Base-by-base conservation (phyloP, 1,139 yeast genomes). In the Pneumocystis carinii region DNA sequence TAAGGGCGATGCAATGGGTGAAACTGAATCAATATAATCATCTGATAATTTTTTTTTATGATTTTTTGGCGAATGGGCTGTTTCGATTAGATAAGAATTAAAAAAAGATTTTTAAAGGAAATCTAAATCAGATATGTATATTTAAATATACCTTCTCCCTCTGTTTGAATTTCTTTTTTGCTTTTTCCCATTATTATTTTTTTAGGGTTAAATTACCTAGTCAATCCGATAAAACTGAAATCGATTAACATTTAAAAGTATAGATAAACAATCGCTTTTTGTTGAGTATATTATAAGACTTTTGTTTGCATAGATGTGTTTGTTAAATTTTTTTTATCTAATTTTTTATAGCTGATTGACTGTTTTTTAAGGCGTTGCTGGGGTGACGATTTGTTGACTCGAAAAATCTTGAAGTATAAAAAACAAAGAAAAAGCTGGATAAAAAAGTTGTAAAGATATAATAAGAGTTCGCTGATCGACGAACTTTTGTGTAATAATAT, bases 1-100 rank as follows among this genome's bases (percentile, higher is more conserved):
- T 72, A 94, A 81, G 67, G 99, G 99, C 72, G 85, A 79, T 64
- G 98, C 97, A 75, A 94, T 92, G 66, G 96, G 59, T 12, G 59
- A 57, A 29, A 57, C n/a, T 12, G 42, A 57, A 12, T 57, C 59
- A 5, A 56, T n/a, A 19, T 10, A 19, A 19, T 27, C 59, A 57
- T 57, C 59, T 1, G 55, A 48, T 1, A 24, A 27, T 24, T n/a
- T 24, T 17, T 15, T 39, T 42, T 24, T 48, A 48, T 48, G n/a
- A 24, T 24, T 48, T 48, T 24, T 48, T 8, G 24, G 32, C 7
- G 55, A 48, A 48, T 48, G 27, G 12, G 10, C n/a, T 48, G 12
- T 24, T 48, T 48, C 24, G 1, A 48, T 29, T 48, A 48, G 8
- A 24, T 12, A 48, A 24, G 27, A 48, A 48, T 48, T 14, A 17